phyloP scores from a whole-genome alignment of 192 early-diverging fungal genomes.

The Fimicolochytrium jonesii region DNA sequence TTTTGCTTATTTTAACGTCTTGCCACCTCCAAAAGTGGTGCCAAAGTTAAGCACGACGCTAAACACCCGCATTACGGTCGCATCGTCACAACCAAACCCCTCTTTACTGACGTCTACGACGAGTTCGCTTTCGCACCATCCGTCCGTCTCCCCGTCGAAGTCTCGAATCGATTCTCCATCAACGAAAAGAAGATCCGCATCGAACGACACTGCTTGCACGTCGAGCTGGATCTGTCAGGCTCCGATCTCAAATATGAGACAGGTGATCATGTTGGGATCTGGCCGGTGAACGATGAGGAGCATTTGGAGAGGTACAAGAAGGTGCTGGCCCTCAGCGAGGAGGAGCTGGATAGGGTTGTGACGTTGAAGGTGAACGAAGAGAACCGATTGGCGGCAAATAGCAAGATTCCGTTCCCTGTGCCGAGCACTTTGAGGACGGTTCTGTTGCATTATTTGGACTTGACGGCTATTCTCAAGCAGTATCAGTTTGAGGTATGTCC shows the following conservation, averaged over 20 bases:
- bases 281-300: constrained; percentile 78
- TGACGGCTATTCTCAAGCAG: constrained; percentile 61
- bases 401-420: constrained; percentile 86
- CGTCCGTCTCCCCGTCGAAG: constrained; percentile 7
- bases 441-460: constrained; percentile 89
- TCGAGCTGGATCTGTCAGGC: constrained; percentile 86
- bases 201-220: constrained; percentile 83
- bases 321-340: constrained; percentile 53
- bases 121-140: constrained; percentile 13
- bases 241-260: constrained; percentile 81
- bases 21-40: too few relatives aligned
- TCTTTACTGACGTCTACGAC: constrained; percentile 56
- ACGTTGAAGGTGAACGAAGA: constrained; percentile 57
- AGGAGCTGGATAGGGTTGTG: constrained; percentile 66
- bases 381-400: constrained; percentile 55
- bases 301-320: constrained; percentile 65
- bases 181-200: constrained; percentile 25
- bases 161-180: constrained; percentile 8
- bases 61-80: constrained; percentile 82
- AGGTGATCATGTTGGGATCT: constrained; percentile 95
- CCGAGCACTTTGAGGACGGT: constrained; percentile 76
- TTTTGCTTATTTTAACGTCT: too few relatives aligned
- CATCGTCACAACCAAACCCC: constrained; percentile 55
- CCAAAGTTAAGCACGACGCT: constrained; percentile 65
- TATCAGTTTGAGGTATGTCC: constrained; percentile 50